phyloP scores from a whole-genome alignment of 2,329 filamentous ascomycete genomes.

The Drechslerella coelobrocha region DNA sequence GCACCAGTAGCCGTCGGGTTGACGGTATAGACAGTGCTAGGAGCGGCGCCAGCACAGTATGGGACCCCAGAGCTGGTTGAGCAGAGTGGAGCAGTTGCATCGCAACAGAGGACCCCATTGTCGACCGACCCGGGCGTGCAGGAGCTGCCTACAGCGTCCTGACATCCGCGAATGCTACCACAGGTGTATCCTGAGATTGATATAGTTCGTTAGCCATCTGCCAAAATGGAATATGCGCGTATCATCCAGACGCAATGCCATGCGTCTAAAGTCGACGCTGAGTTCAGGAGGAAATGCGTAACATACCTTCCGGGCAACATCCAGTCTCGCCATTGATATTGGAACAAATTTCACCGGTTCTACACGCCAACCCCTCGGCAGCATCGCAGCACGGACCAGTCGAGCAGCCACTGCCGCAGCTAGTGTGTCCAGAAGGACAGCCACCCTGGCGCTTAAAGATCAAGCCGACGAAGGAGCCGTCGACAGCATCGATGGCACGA shows the following conservation, averaged over 20 bases:
- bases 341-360: slow-evolving; percentile 42
- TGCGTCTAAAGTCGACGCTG: no score
- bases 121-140: slow-evolving; percentile 41
- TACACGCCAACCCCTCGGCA: slow-evolving; percentile 28
- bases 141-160: slow-evolving; percentile 16
- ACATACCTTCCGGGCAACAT: slow-evolving; percentile 46
- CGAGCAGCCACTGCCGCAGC: slow-evolving; percentile 37
- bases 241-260: no score
- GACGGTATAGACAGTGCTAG: slow-evolving; percentile 37
- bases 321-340: slow-evolving; percentile 29
- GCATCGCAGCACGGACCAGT: slow-evolving; percentile 35
- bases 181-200: slow-evolving; percentile 31
- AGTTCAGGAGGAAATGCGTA: neutral
- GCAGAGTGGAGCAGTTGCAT: slow-evolving; percentile 34
- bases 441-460: slow-evolving; percentile 39
- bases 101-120: slow-evolving; percentile 38
- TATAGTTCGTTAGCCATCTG: slow-evolving; percentile 5
- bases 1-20: slow-evolving; percentile 13
- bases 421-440: slow-evolving; percentile 24
- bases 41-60: slow-evolving; percentile 38
- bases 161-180: slow-evolving; percentile 30
- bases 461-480: slow-evolving; percentile 44
- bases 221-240: neutral
- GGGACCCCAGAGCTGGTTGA: slow-evolving; percentile 43
- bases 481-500: slow-evolving; percentile 30